Base-by-base conservation (phyloP, 306 rosid species). In the Dalbergia oliveri region DNA sequence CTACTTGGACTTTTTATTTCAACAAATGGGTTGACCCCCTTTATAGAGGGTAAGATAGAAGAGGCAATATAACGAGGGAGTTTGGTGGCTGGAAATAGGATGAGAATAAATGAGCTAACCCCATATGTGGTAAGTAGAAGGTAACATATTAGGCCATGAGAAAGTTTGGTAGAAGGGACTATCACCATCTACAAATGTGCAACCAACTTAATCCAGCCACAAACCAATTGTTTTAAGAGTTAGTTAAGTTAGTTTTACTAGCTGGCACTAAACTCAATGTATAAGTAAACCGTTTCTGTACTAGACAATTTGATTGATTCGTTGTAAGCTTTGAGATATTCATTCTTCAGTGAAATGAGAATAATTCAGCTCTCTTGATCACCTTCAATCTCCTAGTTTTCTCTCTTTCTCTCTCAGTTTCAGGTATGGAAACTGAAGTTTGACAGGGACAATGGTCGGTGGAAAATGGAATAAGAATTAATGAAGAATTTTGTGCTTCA, bases 321-420 rank as follows among this genome's bases (percentile, higher is more conserved):
- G 1, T 21, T 21, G 23, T 21, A 21, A 21, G 23, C 23, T 21
- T 21, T 21, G 23, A 21, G 23, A 21, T 21, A 0, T 21, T 21
- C 1, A 0, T 21, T 21, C 23, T 21, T 1, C 23, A 21, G 23
- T 21, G 23, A 21, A 21, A 21, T 21, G 1, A 21, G 23, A 21
- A 0, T 1, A 21, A 0, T 1, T 21, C 1, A 0, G 1, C 1
- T 21, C 23, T 1, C 1, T 1, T 21, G 23, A 1, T n/a, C n/a
- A n/a, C n/a, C n/a, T n/a, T n/a, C n/a, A n/a, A n/a, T n/a, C n/a
- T n/a, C n/a, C n/a, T n/a, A n/a, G n/a, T n/a, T 21, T 21, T 21
- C 23, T 21, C 23, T 21, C 23, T 21, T 21, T 21, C 23, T 1
- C 1, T 21, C 23, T 21, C 23, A 21, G 1, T 21, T 21, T 21